Evolutionary conservation across 2,329 filamentous ascomycete species (phyloP).

Genomic region (Fusarium liriodendri): DNA sequence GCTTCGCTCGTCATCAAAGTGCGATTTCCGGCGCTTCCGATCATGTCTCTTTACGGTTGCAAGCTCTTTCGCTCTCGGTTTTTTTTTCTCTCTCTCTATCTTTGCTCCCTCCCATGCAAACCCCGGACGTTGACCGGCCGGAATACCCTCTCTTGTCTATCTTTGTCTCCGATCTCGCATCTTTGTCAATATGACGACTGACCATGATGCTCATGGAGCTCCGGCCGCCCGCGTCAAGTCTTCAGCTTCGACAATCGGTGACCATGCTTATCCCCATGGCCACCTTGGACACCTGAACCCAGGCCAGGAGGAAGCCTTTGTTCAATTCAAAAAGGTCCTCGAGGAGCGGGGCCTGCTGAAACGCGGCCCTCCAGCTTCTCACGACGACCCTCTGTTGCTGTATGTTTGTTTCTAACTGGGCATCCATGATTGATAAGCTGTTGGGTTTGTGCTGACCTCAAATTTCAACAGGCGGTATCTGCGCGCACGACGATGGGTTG

Average conservation of each 20-base stretch:
- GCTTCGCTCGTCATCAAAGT: slow-evolving; percentile 23
- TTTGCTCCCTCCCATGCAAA: neutral
- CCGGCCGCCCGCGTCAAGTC: slow-evolving; percentile 45
- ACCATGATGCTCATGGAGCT: slow-evolving; percentile 39
- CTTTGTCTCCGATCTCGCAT: neutral
- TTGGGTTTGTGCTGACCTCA: slow-evolving; percentile 20
- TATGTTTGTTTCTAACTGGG: slow-evolving; percentile 52
- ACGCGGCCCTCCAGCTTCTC: slow-evolving; percentile 67
- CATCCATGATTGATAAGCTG: slow-evolving; percentile 7
- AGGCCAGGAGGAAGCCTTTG: slow-evolving; percentile 74
- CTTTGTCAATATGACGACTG: slow-evolving; percentile 40
- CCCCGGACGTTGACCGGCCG: slow-evolving; percentile 11
- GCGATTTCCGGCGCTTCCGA: slow-evolving; percentile 40
- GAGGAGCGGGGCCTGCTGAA: slow-evolving; percentile 73
- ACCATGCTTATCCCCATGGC: slow-evolving; percentile 75
- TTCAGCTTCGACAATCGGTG: slow-evolving; percentile 45
- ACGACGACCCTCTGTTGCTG: slow-evolving; percentile 81
- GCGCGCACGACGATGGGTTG: slow-evolving; percentile 83
- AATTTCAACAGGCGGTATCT: slow-evolving; percentile 77
- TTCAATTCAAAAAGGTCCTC: slow-evolving; percentile 77
- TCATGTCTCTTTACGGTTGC: slow-evolving; percentile 7
- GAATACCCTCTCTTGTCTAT: slow-evolving; percentile 2
- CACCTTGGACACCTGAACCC: slow-evolving; percentile 82
- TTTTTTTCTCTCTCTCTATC: neutral
- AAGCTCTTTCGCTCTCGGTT: slow-evolving; percentile 14